These are phyloP conservation scores for Lycium barbarum DNA, from an alignment of 257 asterid species.

Conservation along the genomic window DNA sequence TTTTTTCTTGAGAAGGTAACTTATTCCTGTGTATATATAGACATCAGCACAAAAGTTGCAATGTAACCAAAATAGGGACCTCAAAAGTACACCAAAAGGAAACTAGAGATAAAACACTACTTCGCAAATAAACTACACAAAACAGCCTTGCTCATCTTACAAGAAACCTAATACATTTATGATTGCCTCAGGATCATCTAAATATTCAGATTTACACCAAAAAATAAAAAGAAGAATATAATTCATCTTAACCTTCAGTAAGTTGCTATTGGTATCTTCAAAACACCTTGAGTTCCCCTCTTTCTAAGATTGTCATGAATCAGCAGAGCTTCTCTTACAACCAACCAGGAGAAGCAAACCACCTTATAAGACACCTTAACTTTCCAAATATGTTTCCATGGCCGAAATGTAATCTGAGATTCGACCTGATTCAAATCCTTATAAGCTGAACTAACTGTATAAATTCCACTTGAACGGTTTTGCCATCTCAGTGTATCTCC, in stretches of 20 bases:
- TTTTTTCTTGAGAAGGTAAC: background rate
- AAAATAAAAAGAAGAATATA: conserved; percentile 6
- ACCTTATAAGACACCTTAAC: background rate
- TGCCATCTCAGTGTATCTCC: background rate
- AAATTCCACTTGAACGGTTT: conserved; percentile 16
- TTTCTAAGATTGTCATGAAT: background rate
- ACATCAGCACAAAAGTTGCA: background rate
- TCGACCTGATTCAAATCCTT: conserved; percentile 11
- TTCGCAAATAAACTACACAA: background rate
- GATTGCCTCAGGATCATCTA: conserved; percentile 20
- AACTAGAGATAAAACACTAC: too few species aligned
- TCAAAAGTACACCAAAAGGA: too few species aligned
- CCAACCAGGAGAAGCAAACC: conserved; percentile 3
- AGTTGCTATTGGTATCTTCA: background rate
- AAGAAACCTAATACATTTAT: background rate
- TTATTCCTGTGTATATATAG: background rate
- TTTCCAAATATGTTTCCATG: conserved; percentile 11
- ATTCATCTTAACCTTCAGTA: background rate
- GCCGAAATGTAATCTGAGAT: conserved; percentile 1
- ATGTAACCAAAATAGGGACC: background rate
- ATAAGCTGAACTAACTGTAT: background rate
- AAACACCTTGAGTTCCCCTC: conserved; percentile 20
- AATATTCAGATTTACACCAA: background rate
- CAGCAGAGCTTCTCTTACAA: background rate
- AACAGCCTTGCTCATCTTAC: background rate